These are phyloP conservation scores for Metschnikowia cerradonensis DNA, from an alignment of 805 yeast species.

Conservation along the genomic window DNA sequence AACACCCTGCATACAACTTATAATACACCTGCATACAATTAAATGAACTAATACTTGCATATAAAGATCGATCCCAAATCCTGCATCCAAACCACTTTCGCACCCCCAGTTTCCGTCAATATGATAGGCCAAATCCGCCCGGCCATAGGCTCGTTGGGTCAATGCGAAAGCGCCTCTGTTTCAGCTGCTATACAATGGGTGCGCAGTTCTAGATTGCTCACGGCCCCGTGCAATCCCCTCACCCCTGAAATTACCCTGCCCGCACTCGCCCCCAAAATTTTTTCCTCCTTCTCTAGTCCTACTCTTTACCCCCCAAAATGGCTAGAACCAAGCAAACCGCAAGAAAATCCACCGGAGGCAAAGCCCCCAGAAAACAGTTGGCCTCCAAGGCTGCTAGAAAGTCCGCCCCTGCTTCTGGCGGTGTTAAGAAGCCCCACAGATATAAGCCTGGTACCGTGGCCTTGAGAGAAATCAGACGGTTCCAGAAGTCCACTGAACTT, in stretches of 20 bases:
- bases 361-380: slow-evolving; percentile 47
- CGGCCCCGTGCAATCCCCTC: slow-evolving; percentile 2
- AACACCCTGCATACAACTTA: too few relatives aligned
- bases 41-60: too few relatives aligned
- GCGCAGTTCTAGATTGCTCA: slow-evolving; percentile 4
- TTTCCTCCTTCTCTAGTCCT: background rate
- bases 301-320: slow-evolving; percentile 19
- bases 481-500: slow-evolving; percentile 43
- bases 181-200: background rate
- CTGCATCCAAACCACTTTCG: background rate
- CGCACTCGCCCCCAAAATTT: background rate
- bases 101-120: background rate
- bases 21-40: too few relatives aligned
- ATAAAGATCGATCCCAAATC: too few relatives aligned
- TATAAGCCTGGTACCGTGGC: slow-evolving; percentile 49
- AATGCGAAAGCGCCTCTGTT: slow-evolving; percentile 1
- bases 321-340: slow-evolving; percentile 48
- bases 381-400: slow-evolving; percentile 47
- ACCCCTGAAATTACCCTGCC: slow-evolving; percentile 5
- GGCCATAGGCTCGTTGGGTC: background rate
- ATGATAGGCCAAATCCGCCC: background rate
- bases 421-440: slow-evolving; percentile 48
- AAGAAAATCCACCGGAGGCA: slow-evolving; percentile 47
- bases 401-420: slow-evolving; percentile 44
- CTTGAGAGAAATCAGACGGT: slow-evolving; percentile 46